Evolutionary conservation across 2,329 filamentous ascomycete genomes (phyloP), one percentile per base, ranked within the genome.

Genomic region (Hypoxylon sp.): DNA sequence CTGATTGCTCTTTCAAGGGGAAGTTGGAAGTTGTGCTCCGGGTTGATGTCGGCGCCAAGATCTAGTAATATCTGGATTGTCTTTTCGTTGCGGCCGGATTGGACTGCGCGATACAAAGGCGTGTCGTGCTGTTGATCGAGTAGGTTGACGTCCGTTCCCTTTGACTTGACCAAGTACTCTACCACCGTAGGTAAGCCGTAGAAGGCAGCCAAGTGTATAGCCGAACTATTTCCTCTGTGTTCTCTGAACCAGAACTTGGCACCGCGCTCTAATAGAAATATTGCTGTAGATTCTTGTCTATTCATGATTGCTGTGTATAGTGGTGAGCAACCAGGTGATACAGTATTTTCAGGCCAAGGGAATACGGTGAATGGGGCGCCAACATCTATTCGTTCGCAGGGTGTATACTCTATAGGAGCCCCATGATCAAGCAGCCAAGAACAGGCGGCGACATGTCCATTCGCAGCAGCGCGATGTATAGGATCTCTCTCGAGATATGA

Each of bases 401-500:
- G 30, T 16, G 4, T 19, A 46, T 23, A 19, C 37, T 67, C 53
- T 29, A 54, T 16, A 5, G 65, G 61, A 7, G 58, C 61, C 14
- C 56, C 61, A 50, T 64, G 65, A 29, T 64, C 61, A n/a, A 67
- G 46, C 4, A 67, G 23, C 65, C 65, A 67, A 16, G 16, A 23
- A 9, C 61, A 11, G 9, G 32, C 37, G 14, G 23, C 48, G 21
- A 50, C 23, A 1, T 55, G 23, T n/a, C 60, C 55, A 5, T 23
- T 2, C 6, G 5, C 14, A n/a, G 51, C 52, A 12, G 65, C 65
- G 3, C 5, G 1, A 5, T 55, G 14, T 30, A 65, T 34, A 21
- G 65, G 65, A n/a, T 43, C 12, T 3, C 8, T 6, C 8, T 1
- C 0, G 16, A 7, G 3, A 12, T 11, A 19, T 3, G 41, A 46